These are phyloP conservation scores for Wallacemonas rigidus DNA, from an alignment of 208 protist genomes.

Conservation along the genomic window DNA sequence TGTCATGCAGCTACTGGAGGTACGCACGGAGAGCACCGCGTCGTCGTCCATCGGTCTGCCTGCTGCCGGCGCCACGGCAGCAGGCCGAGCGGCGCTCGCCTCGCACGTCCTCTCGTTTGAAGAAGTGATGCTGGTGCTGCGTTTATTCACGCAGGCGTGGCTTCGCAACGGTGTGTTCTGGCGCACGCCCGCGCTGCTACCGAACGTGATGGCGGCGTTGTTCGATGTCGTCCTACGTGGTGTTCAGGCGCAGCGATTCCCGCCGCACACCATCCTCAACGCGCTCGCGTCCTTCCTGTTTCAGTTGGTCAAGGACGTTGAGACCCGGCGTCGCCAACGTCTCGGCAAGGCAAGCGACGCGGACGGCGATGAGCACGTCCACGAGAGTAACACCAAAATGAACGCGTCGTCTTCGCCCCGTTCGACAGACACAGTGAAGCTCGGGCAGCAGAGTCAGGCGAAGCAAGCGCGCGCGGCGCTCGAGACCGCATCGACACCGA, in stretches of 20 bases:
- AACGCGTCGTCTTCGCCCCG: neutral
- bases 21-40: neutral
- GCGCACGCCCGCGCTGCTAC: conserved; percentile 49
- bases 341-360: neutral
- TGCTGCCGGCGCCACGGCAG: neutral
- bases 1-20: neutral
- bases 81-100: conserved; percentile 22
- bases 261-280: conserved; percentile 51
- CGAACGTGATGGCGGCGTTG: conserved; percentile 45
- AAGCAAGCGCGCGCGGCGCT: conserved; percentile 1
- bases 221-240: conserved; percentile 51
- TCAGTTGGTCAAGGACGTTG: conserved; percentile 48
- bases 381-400: neutral
- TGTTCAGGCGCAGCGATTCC: conserved; percentile 33
- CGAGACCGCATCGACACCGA: neutral
- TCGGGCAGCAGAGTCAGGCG: neutral
- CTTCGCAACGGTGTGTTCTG: conserved; percentile 51
- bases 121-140: conserved; percentile 31
- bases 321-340: conserved; percentile 5
- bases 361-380: neutral
- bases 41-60: neutral
- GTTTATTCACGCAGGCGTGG: conserved; percentile 34
- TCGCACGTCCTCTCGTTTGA: conserved; percentile 26
- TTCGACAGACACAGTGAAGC: neutral
- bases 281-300: conserved; percentile 57